Evolutionary conservation across 2,329 filamentous ascomycete species (phyloP).

Genomic region (Mycogone perniciosa): DNA sequence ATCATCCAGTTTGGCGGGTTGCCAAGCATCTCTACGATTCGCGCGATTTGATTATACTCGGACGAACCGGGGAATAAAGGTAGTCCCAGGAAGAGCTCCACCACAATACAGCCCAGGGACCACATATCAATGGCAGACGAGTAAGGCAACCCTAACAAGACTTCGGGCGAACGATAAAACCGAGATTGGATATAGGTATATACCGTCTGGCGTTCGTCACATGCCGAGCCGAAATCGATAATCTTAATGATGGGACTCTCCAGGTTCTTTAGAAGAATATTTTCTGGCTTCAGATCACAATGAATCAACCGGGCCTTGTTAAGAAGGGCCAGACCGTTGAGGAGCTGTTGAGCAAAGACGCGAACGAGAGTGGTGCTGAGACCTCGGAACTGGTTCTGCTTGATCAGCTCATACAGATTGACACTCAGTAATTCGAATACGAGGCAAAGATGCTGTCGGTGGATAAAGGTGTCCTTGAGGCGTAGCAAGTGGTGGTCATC

Average conservation of each 20-base stretch:
- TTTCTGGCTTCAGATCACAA: constrained; percentile 96
- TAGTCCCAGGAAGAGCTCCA: constrained; percentile 90
- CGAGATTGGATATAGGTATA: constrained; percentile 99
- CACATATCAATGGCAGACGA: constrained; percentile 99
- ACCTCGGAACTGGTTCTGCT: constrained; percentile 98
- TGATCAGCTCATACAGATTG: constrained; percentile 97
- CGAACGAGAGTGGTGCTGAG: constrained; percentile 94
- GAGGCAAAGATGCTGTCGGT: constrained; percentile 90
- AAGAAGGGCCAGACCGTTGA: constrained; percentile 84
- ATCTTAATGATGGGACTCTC: constrained; percentile 99
- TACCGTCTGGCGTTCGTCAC: constrained; percentile 95
- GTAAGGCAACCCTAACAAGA: constrained; percentile 90
- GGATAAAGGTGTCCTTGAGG: constrained; percentile 96
- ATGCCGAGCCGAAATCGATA: constrained; percentile 97
- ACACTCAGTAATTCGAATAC: constrained; percentile 96
- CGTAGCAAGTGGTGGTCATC: constrained; percentile 94
- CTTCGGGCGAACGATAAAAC: constrained; percentile 96
- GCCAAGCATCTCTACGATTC: constrained; percentile 97
- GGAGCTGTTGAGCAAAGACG: constrained; percentile 92
- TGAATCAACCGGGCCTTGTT: constrained; percentile 97
- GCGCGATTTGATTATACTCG: constrained; percentile 95
- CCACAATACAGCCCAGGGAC: constrained; percentile 96
- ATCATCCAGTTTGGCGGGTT: constrained; percentile 98
- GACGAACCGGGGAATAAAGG: constrained; percentile 95
- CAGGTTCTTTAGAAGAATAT: constrained; percentile 94